Conservation (phyloP, 1,139 yeast species). For the Yamadazyma spencermartinsiae region DNA sequence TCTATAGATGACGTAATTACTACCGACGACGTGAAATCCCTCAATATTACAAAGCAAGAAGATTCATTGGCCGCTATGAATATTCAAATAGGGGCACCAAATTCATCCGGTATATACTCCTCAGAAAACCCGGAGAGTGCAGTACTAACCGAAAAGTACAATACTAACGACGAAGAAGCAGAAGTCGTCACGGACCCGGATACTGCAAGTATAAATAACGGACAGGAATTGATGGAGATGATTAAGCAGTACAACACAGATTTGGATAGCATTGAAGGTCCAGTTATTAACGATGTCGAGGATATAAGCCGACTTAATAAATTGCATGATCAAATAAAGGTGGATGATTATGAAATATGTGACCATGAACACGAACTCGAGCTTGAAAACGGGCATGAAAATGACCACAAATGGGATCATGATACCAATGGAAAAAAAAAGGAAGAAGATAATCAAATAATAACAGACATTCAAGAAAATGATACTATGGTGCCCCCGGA, state of each 20-base stretch:
- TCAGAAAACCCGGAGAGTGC: neutral
- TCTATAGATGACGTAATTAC: neutral
- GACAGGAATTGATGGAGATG: constrained; percentile 12
- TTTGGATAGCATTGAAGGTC: constrained; percentile 57
- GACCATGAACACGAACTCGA: constrained; percentile 30
- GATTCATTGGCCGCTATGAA: neutral
- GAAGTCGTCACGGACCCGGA: neutral
- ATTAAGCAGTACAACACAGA: constrained; percentile 30
- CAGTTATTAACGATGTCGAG: constrained; percentile 52
- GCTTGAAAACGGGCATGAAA: constrained; percentile 24
- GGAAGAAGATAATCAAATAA: constrained; percentile 39
- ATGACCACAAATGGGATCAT: constrained; percentile 3
- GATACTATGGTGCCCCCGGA: constrained; percentile 20
- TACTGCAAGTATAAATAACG: neutral
- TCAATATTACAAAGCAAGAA: neutral
- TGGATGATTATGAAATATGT: constrained; percentile 19
- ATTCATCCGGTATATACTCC: neutral
- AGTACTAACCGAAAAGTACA: neutral
- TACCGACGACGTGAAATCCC: neutral
- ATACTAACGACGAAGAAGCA: neutral
- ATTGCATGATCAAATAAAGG: constrained; percentile 41
- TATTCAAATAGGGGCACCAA: neutral
- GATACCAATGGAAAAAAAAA: constrained; percentile 25
- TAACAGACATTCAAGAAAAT: constrained; percentile 42
- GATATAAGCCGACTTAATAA: constrained; percentile 58